These are phyloP conservation scores for Phytophthora sp. DNA, from an alignment of 352 stramenopile species.

Conservation along the genomic window DNA sequence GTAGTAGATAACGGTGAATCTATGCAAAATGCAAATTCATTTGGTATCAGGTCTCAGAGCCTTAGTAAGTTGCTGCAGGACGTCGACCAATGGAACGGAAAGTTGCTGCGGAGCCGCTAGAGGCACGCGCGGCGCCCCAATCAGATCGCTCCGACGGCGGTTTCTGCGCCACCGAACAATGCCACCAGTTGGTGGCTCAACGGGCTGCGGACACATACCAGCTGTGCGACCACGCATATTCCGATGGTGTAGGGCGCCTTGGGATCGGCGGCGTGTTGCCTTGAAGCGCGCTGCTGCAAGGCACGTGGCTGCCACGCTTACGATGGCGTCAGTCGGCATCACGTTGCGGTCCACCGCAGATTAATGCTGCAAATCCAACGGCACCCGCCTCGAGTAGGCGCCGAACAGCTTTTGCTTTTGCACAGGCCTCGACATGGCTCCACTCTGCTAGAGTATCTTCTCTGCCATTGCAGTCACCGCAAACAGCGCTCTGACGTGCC, in stretches of 20 bases:
- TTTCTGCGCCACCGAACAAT: conserved; percentile 7
- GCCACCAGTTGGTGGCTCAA: conserved; percentile 8
- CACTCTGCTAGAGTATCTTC: conserved; percentile 23
- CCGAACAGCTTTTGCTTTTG: not conserved
- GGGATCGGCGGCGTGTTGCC: no score
- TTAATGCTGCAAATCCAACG: conserved; percentile 29
- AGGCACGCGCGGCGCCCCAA: conserved; percentile 31
- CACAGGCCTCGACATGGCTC: not conserved
- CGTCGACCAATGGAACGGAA: conserved; percentile 16
- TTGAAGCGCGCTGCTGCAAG: conserved; percentile 10
- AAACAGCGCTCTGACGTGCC: not conserved
- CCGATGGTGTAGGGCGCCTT: conserved; percentile 11
- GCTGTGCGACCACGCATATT: conserved; percentile 2
- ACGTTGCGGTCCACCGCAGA: conserved; percentile 7
- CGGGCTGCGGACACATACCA: conserved; percentile 1
- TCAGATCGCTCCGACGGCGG: conserved; percentile 23
- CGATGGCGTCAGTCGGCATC: not conserved
- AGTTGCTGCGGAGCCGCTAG: conserved; percentile 2
- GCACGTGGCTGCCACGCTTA: conserved; percentile 22
- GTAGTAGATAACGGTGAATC: not conserved
- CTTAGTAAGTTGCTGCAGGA: conserved; percentile 2
- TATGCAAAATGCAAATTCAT: not conserved
- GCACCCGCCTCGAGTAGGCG: conserved; percentile 8
- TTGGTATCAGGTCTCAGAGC: not conserved
- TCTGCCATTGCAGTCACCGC: conserved; percentile 7